phyloP scores from a whole-genome alignment of 2,329 filamentous ascomycete genomes.

The Daldinia eschscholtzii region DNA sequence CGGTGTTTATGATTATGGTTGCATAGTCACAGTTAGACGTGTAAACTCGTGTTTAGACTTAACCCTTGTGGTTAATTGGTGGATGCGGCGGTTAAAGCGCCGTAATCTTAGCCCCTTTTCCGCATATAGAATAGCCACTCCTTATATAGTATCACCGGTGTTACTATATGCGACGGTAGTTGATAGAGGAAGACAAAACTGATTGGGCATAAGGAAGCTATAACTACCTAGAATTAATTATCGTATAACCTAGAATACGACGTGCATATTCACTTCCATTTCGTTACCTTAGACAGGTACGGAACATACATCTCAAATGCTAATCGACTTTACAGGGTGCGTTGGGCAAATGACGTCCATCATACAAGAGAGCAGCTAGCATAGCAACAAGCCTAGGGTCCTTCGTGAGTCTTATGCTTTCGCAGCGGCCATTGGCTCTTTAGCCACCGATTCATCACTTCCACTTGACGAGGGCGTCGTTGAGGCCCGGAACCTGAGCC shows the following conservation, averaged over 20 bases:
- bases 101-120: not conserved
- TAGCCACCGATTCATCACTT: not conserved
- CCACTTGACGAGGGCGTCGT: constrained; percentile 34
- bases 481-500: constrained; percentile 25
- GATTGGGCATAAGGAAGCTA: not conserved
- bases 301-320: not conserved
- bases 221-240: not conserved
- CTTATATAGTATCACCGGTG: not conserved
- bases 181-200: not conserved
- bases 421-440: not conserved
- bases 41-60: not conserved
- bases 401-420: not conserved
- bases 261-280: not conserved
- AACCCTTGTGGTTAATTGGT: not conserved
- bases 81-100: not conserved
- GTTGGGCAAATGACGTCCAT: not conserved
- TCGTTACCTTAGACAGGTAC: not conserved
- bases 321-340: not conserved
- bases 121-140: not conserved
- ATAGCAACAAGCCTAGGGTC: not conserved
- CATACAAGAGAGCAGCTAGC: not conserved
- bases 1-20: not conserved
- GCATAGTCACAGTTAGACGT: not conserved
- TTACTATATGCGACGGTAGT: not conserved
- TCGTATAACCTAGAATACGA: not conserved